phyloP scores from a whole-genome alignment of 2,329 filamentous ascomycete genomes.

The Chrysoporthe puriensis region DNA sequence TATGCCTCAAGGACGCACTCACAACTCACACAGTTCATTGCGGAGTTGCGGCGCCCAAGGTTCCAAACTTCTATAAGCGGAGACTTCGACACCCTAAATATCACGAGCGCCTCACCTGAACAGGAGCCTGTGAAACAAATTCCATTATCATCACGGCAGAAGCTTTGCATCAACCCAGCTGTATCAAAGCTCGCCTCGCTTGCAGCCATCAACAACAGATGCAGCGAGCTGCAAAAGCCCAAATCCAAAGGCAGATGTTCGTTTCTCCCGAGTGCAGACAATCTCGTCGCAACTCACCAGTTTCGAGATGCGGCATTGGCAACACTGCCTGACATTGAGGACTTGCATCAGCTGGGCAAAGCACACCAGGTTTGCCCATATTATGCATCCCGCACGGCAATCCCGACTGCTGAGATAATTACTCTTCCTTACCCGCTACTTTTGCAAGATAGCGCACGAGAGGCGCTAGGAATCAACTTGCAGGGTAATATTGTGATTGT shows the following conservation, averaged over 20 bases:
- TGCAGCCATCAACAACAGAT: constrained; percentile 90
- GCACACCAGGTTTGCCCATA: constrained; percentile 87
- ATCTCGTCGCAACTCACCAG: constrained; percentile 70
- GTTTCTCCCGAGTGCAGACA: constrained; percentile 79
- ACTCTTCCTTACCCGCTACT: constrained; percentile 91
- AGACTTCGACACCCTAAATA: constrained; percentile 34
- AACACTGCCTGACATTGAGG: constrained; percentile 90
- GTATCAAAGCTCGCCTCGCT: constrained; percentile 72
- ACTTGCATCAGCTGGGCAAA: constrained; percentile 78
- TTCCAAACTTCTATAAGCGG: constrained; percentile 72
- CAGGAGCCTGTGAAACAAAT: constrained; percentile 75
- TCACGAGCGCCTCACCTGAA: constrained; percentile 30
- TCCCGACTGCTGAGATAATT: constrained; percentile 85
- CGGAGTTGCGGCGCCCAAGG: constrained; percentile 76
- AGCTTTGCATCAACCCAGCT: constrained; percentile 84
- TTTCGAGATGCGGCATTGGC: constrained; percentile 87
- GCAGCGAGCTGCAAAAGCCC: constrained; percentile 84
- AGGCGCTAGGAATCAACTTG: constrained; percentile 83
- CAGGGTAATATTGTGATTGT: constrained; percentile 92
- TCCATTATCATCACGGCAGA: constrained; percentile 83
- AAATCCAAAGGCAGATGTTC: constrained; percentile 69
- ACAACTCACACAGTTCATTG: constrained; percentile 85
- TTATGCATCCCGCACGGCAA: constrained; percentile 86
- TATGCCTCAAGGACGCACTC: constrained; percentile 94
- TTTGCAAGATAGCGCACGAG: constrained; percentile 82